Conservation (phyloP, 1,284 basidiomycete species). For the Pseudomicrostroma phylloplanum region DNA sequence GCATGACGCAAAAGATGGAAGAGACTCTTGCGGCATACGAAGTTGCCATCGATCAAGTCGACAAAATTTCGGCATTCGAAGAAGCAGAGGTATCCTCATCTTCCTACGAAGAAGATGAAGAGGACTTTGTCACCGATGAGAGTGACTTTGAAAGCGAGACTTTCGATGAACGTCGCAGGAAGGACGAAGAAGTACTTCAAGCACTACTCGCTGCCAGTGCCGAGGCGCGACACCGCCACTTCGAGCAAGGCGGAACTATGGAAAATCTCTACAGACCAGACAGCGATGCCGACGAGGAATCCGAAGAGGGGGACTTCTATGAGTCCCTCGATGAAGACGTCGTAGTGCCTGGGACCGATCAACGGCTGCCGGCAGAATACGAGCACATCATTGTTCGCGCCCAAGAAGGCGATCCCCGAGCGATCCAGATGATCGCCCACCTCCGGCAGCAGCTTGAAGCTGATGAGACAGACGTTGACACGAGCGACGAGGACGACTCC, state of each 20-base stretch:
- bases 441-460: neutral
- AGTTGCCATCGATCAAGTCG: constrained; percentile 4
- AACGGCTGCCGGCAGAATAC: too few species aligned
- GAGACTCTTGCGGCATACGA: constrained; percentile 9
- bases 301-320: constrained; percentile 11
- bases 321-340: constrained; percentile 9
- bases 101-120: neutral
- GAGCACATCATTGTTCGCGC: neutral
- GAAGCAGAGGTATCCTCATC: too few species aligned
- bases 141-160: too few species aligned
- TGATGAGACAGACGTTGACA: neutral
- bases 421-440: too few species aligned
- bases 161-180: too few species aligned
- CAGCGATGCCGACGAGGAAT: constrained; percentile 6
- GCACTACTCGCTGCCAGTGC: too few species aligned
- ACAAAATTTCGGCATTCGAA: neutral
- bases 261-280: neutral
- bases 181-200: too few species aligned
- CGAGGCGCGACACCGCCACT: neutral
- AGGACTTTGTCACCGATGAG: neutral
- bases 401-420: too few species aligned
- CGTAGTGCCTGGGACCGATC: neutral
- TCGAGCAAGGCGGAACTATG: neutral
- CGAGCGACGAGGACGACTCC: neutral
- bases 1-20: constrained; percentile 30